phyloP scores from a whole-genome alignment of 2,329 filamentous ascomycete genomes.

The Fusarium sp. region DNA sequence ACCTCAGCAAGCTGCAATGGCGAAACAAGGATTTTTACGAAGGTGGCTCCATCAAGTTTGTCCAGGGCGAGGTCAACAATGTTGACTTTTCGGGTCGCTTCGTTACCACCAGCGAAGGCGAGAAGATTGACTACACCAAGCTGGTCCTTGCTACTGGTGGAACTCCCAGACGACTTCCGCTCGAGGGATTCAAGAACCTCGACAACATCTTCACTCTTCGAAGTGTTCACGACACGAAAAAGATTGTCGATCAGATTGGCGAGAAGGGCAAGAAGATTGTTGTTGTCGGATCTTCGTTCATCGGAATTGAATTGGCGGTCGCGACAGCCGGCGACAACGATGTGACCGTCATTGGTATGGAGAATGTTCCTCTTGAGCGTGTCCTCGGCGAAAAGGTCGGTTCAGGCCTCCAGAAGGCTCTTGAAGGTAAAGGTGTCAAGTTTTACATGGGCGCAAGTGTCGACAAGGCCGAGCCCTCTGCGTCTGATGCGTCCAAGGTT shows the following conservation, averaged over 20 bases:
- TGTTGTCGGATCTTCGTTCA: constrained; percentile 91
- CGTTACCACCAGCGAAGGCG: constrained; percentile 77
- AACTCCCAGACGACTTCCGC: constrained; percentile 74
- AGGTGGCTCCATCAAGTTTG: constrained; percentile 62
- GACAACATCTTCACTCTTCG: constrained; percentile 88
- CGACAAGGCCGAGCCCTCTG: constrained; percentile 80
- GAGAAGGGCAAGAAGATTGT: constrained; percentile 90
- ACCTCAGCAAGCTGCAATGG: constrained; percentile 79
- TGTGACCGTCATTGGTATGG: constrained; percentile 89
- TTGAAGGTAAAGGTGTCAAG: constrained; percentile 88
- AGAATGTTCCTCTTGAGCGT: constrained; percentile 82
- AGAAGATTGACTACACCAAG: constrained; percentile 81
- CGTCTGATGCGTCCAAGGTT: constrained; percentile 73
- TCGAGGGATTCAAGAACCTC: constrained; percentile 86
- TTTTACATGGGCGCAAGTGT: constrained; percentile 85
- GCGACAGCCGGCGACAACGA: constrained; percentile 80
- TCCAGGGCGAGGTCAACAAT: constrained; percentile 70
- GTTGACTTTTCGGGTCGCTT: constrained; percentile 80
- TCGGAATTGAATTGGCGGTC: constrained; percentile 97
- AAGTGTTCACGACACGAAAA: constrained; percentile 76
- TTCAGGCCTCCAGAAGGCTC: constrained; percentile 76
- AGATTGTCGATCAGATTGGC: constrained; percentile 81
- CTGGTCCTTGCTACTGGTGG: constrained; percentile 91
- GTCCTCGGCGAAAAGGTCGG: constrained; percentile 87
- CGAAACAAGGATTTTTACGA: constrained; percentile 82